These are phyloP conservation scores for Arachnopeziza araneosa DNA, from an alignment of 2,329 filamentous ascomycete species.

Conservation along the genomic window DNA sequence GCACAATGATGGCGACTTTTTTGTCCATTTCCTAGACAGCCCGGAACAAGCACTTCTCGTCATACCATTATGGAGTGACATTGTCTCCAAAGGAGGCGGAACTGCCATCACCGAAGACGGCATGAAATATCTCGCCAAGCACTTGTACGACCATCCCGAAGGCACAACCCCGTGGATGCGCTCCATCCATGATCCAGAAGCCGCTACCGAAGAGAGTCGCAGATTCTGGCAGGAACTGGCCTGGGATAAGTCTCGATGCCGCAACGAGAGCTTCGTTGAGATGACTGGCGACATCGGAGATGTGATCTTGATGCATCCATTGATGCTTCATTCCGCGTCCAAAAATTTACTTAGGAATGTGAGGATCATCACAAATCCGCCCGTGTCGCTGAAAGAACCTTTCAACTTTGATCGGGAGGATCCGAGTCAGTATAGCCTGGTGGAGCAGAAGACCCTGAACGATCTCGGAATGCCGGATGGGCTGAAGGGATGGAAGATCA, in stretches of 20 bases:
- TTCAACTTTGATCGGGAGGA: conserved; percentile 45
- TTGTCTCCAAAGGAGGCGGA: conserved; percentile 54
- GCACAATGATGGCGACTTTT: conserved; percentile 70
- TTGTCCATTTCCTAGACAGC: conserved; percentile 65
- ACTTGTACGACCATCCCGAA: conserved; percentile 55
- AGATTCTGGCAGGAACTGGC: conserved; percentile 32
- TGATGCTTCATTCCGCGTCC: conserved; percentile 49
- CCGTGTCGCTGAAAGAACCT: conserved; percentile 43
- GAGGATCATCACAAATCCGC: conserved; percentile 50
- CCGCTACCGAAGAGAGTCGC: conserved; percentile 38
- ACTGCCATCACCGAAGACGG: conserved; percentile 59
- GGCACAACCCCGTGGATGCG: conserved; percentile 63
- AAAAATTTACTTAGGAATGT: conserved; percentile 42
- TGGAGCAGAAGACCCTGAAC: conserved; percentile 46
- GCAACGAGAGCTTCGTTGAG: conserved; percentile 41
- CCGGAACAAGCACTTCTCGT: conserved; percentile 64
- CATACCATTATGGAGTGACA: conserved; percentile 62
- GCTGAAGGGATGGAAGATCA: conserved; percentile 43
- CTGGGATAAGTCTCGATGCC: conserved; percentile 11
- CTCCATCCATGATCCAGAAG: conserved; percentile 45
- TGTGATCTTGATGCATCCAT: conserved; percentile 47
- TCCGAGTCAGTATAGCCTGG: conserved; percentile 38
- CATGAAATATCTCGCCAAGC: conserved; percentile 50
- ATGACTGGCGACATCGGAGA: conserved; percentile 48
- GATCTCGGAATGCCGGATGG: conserved; percentile 40